These are phyloP conservation scores for Talaromyces sp. DNA, from an alignment of 2,329 filamentous ascomycete genomes.

Conservation along the genomic window DNA sequence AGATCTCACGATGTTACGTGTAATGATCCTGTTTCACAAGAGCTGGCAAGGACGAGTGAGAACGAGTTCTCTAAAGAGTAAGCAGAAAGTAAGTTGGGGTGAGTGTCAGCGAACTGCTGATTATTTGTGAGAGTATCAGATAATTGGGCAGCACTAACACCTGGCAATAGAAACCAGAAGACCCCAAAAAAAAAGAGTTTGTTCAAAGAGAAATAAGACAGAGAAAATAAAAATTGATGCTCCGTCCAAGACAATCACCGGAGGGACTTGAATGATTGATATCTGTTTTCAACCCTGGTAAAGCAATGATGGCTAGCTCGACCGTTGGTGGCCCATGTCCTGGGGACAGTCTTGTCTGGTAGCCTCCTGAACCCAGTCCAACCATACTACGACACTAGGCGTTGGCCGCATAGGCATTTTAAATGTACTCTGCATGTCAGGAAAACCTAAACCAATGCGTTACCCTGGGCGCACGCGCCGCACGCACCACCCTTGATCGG, in stretches of 20 bases:
- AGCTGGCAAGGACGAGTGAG: background rate
- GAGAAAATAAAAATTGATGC: constrained; percentile 15
- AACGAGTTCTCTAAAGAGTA: background rate
- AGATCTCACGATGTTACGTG: constrained; percentile 10
- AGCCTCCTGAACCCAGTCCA: constrained; percentile 19
- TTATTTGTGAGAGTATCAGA: background rate
- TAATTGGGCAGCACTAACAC: background rate
- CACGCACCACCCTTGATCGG: background rate
- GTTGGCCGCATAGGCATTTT: background rate
- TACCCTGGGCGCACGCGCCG: constrained; percentile 8
- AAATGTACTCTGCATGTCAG: constrained; percentile 18
- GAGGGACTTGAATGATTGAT: constrained; percentile 15
- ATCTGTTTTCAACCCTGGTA: constrained; percentile 16
- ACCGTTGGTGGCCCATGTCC: constrained; percentile 9
- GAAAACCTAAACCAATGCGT: constrained; percentile 7
- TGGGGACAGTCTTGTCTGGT: constrained; percentile 8
- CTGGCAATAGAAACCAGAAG: background rate
- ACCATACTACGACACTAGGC: constrained; percentile 14
- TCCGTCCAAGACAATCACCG: constrained; percentile 12
- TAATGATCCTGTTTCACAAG: constrained; percentile 10
- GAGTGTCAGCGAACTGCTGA: background rate
- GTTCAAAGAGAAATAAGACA: background rate
- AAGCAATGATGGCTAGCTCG: constrained; percentile 5
- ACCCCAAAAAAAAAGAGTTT: background rate
- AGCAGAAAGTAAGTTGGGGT: background rate